Evolutionary conservation across 345 rosid species (phyloP).

Genomic region (Brassica rapa): DNA sequence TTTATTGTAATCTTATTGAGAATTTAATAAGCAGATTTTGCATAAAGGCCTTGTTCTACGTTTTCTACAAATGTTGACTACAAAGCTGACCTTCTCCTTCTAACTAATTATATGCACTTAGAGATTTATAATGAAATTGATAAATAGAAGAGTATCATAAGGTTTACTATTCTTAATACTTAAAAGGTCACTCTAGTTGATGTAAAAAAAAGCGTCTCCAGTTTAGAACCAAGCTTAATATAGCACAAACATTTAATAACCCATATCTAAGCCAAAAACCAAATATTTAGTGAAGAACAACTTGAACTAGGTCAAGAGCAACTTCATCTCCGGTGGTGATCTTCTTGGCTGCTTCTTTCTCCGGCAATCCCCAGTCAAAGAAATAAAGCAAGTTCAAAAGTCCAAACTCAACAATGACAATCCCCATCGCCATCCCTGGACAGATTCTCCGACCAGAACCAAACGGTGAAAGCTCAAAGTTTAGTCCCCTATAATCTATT

Average conservation of each 20-base stretch:
- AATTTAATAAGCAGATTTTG: background rate
- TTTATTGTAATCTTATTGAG: background rate
- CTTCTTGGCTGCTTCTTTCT: background rate
- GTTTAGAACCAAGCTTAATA: too few species aligned
- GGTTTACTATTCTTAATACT: background rate
- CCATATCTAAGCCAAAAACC: background rate
- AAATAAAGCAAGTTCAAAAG: conserved; percentile 24
- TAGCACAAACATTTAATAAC: background rate
- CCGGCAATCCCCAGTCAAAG: conserved; percentile 18
- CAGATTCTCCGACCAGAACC: conserved; percentile 36
- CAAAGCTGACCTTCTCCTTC: background rate
- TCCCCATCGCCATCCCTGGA: conserved; percentile 39
- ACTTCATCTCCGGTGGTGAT: background rate
- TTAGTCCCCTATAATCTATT: conserved; percentile 10
- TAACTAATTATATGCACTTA: background rate
- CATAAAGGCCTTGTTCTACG: background rate
- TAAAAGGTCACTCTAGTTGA: too few species aligned
- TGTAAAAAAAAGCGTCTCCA: too few species aligned
- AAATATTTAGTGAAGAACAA: conserved; percentile 8
- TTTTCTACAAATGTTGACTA: background rate
- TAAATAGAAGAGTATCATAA: background rate
- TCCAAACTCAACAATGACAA: background rate
- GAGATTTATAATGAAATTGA: background rate
- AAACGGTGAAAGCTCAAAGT: conserved; percentile 34
- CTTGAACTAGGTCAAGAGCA: conserved; percentile 24